Base-by-base conservation (phyloP, 2,329 filamentous ascomycete genomes). In the Botrytis byssoidea region DNA sequence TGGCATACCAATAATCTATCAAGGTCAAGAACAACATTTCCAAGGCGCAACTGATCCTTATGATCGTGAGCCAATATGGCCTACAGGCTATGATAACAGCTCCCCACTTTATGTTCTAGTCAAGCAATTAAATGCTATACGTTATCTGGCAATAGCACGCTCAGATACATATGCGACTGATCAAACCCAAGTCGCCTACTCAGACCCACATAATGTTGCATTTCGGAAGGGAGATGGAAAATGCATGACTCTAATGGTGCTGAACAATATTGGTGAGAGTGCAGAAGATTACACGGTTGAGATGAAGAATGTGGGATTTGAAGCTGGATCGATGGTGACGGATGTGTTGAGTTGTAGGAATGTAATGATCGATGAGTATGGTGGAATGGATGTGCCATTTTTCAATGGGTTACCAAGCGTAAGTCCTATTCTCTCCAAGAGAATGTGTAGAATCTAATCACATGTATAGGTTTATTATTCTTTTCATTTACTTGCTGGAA, bases 11-110 rank as follows among this genome's bases (percentile, higher is more conserved):
- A 85, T 87, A 75, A 73, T 87, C 51, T 88, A 88, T 76, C 81
- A 86, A 75, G 86, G 86, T 22, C 85, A 87, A 79, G 86, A 88
- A 78, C 86, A 88, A 73, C 84, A 85, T 77, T 85, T 83, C 77
- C 77, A 80, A 22, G 84, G 84, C n/a, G 75, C 70, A 5, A 75
- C 46, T 20, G 83, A 82, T 55, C 84, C 84, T 1, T 55, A 78
- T 46, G 84, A 85, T 75, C 83, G 84, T 5, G 84, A 85, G 77
- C 83, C 84, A 2, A 77, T 82, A 51, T 86, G 84, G 85, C 75
- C 82, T 0, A 71, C 71, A 81, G 81, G 3, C 0, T 86, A 84
- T 73, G 74, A 79, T 35, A 85, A 81, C 0, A 77, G 75, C 0
- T 75, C 80, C 7, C 79, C 81, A 4, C 78, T 85, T 4, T 85